Conservation (phyloP, 129 eudicot species). For the Lactuca sativa region DNA sequence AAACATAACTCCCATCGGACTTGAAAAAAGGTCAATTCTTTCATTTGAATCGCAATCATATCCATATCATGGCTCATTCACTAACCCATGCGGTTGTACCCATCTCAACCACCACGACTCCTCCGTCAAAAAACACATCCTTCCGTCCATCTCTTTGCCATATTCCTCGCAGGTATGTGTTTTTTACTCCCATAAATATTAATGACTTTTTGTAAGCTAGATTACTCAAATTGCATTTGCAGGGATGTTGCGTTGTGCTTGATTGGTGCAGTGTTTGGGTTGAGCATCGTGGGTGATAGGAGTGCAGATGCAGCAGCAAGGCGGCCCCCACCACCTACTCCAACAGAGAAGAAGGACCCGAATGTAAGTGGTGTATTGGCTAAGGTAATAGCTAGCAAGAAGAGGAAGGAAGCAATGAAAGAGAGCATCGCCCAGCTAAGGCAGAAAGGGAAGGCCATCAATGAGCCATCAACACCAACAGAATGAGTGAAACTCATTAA, state of each 20-base stretch:
- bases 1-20: neutral
- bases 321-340: slow-evolving; percentile 81
- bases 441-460: slow-evolving; percentile 59
- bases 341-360: slow-evolving; percentile 78
- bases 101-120: slow-evolving; percentile 7
- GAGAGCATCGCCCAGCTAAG: slow-evolving; percentile 55
- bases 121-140: slow-evolving; percentile 16
- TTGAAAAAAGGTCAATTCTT: slow-evolving; percentile 26
- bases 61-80: slow-evolving; percentile 33
- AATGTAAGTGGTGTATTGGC: slow-evolving; percentile 64
- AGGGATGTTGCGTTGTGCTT: slow-evolving; percentile 41
- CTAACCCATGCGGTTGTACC: slow-evolving; percentile 18
- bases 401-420: slow-evolving; percentile 95
- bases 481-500: neutral
- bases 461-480: slow-evolving; percentile 13
- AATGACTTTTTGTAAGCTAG: neutral
- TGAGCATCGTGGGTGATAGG: slow-evolving; percentile 33
- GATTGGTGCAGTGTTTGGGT: slow-evolving; percentile 48
- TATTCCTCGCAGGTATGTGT: slow-evolving; percentile 21
- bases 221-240: slow-evolving; percentile 18
- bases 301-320: slow-evolving; percentile 67
- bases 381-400: slow-evolving; percentile 83
- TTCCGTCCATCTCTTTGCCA: slow-evolving; percentile 1
- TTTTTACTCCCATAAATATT: no score
- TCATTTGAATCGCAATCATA: slow-evolving; percentile 22